Conservation (phyloP, 2,329 filamentous ascomycete genomes). For the Botrytis fragariae region DNA sequence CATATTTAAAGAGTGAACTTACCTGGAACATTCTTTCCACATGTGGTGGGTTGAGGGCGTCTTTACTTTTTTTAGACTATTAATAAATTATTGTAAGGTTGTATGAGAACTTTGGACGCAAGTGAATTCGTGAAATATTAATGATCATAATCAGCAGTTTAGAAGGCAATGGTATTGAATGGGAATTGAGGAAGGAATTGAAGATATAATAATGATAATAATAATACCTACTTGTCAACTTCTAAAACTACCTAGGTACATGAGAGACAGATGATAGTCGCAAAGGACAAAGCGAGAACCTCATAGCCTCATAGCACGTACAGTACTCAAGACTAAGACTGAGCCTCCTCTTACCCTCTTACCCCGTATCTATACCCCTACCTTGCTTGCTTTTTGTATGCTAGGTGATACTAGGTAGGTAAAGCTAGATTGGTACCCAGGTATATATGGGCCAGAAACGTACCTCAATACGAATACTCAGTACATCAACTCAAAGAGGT, state of each 20-base stretch:
- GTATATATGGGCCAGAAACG: not conserved
- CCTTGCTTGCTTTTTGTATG: not conserved
- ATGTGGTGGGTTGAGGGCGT: conserved; percentile 24
- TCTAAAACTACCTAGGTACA: conserved; percentile 4
- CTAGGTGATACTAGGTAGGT: not conserved
- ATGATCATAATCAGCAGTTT: conserved; percentile 3
- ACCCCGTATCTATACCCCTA: not conserved
- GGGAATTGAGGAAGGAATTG: not conserved
- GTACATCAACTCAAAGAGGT: not conserved
- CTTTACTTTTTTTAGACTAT: conserved; percentile 16
- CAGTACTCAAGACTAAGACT: not conserved
- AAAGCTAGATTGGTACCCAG: not conserved
- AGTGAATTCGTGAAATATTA: not conserved
- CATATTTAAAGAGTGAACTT: conserved; percentile 20
- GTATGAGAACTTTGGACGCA: conserved; percentile 11
- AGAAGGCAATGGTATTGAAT: not conserved
- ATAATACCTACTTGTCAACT: conserved; percentile 1
- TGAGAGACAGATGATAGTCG: not conserved
- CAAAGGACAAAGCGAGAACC: conserved; percentile 6
- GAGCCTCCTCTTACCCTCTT: conserved; percentile 3
- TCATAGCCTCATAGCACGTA: not conserved
- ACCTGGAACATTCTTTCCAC: conserved; percentile 39
- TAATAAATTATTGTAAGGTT: conserved; percentile 19
- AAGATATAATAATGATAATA: not conserved
- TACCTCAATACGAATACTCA: not conserved